Evolutionary conservation across 2,329 filamentous ascomycete species (phyloP).

Genomic region (Bisporella sp.): DNA sequence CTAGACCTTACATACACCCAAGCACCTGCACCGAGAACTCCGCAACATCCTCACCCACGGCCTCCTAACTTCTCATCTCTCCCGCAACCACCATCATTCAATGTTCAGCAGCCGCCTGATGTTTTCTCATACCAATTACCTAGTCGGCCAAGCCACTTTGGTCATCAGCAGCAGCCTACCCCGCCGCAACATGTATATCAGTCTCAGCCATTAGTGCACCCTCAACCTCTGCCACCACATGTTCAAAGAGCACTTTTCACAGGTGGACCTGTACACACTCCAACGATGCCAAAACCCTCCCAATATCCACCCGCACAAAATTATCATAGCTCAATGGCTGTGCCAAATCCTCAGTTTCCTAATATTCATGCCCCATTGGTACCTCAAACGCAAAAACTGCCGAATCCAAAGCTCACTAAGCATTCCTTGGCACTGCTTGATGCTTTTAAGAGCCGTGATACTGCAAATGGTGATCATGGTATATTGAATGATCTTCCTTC

Average conservation of each 20-base stretch:
- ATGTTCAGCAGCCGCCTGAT: constrained; percentile 28
- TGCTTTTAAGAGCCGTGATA: constrained; percentile 33
- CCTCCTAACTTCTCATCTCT: constrained; percentile 39
- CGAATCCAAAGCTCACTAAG: constrained; percentile 30
- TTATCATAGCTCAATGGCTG: constrained; percentile 5
- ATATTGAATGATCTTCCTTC: constrained; percentile 12
- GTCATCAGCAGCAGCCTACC: constrained; percentile 9
- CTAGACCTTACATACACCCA: constrained; percentile 45
- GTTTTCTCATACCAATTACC: constrained; percentile 20
- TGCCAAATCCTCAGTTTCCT: constrained; percentile 20
- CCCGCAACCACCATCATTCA: constrained; percentile 42
- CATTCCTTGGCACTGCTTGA: constrained; percentile 39
- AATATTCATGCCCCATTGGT: constrained; percentile 21
- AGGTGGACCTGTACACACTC: constrained; percentile 26
- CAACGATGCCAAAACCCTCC: constrained; percentile 25
- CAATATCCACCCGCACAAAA: constrained; percentile 14
- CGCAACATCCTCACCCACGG: constrained; percentile 50
- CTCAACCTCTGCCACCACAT: constrained; percentile 40
- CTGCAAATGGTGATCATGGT: constrained; percentile 6
- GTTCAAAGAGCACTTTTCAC: constrained; percentile 47
- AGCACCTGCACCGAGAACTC: constrained; percentile 46
- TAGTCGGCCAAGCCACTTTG: constrained; percentile 2
- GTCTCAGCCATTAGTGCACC: constrained; percentile 27
- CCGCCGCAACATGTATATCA: constrained; percentile 21
- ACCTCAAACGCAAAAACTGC: constrained; percentile 15